Conservation (phyloP, 768 basidiomycete species). For the Pilatotrama ljubarskyi region DNA sequence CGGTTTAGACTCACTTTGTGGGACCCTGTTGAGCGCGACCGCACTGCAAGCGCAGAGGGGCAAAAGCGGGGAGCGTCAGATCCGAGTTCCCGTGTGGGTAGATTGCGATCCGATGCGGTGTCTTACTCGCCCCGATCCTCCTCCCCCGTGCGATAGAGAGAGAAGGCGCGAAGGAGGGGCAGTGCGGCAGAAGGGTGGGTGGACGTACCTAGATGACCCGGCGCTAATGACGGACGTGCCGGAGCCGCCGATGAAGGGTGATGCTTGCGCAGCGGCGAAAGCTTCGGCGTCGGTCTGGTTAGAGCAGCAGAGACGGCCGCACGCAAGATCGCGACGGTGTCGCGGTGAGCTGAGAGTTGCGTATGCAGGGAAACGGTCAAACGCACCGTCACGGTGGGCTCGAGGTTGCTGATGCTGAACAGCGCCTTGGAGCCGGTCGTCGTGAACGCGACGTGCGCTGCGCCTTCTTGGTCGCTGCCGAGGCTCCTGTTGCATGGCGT, state of each 20-base stretch:
- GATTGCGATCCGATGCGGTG: not conserved
- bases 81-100: not conserved
- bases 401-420: conserved; percentile 8
- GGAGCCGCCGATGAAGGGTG: conserved; percentile 41
- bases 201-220: conserved; percentile 17
- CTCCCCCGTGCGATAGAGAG: not conserved
- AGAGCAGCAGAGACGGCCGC: conserved; percentile 24
- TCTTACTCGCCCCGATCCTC: too few species aligned
- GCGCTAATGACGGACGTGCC: conserved; percentile 20
- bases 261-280: not conserved
- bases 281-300: conserved; percentile 27
- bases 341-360: not conserved
- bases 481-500: not conserved
- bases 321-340: conserved; percentile 27
- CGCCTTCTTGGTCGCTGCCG: not conserved
- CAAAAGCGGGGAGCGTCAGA: not conserved
- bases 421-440: conserved; percentile 1
- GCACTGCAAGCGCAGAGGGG: not conserved
- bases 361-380: not conserved
- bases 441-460: conserved; percentile 7
- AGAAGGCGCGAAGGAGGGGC: not conserved
- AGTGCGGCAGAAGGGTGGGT: not conserved
- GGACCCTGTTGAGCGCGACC: conserved; percentile 6
- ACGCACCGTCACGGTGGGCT: conserved; percentile 1
- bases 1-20: conserved; percentile 8